Base-by-base conservation (phyloP, 1,284 basidiomycete genomes). In the Pholiota adiposa region DNA sequence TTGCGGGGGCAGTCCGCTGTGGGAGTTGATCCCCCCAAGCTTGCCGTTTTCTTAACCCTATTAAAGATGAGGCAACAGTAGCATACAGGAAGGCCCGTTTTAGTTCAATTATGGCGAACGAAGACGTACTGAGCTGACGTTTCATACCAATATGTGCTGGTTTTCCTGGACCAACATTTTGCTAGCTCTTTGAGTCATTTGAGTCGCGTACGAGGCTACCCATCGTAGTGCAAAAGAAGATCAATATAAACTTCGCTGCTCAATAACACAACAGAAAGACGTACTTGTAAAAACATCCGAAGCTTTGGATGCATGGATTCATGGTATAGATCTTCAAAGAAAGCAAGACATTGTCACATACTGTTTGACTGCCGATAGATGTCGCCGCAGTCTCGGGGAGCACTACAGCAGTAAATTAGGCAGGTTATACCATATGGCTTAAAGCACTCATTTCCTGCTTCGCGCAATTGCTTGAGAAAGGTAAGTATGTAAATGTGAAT, bases 231-330 rank as follows among this genome's bases (percentile, higher is more conserved):
- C n/a, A n/a, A n/a, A n/a, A n/a, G n/a, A n/a, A n/a, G n/a, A n/a
- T n/a, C n/a, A n/a, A n/a, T n/a, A n/a, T n/a, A n/a, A n/a, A n/a
- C n/a, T n/a, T n/a, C n/a, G n/a, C n/a, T n/a, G n/a, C n/a, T n/a
- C 31, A 33, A 6, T 5, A 33, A 12, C 31, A 33, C 31, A 12
- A 5, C 5, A 6, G 12, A 33, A 6, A 12, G 31, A 52, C 85
- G 63, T 59, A 91, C 90, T 93, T 93, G 11, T 92, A 67, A 81
- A 92, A 67, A 88, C 74, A 63, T 90, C 88, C 89, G 55, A 90
- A 89, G 64, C 88, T 90, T 62, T 14, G 56, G 56, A n/a, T 16
- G 5, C 11, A 19, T 34, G 1, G 50, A 36, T 23, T 14, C 2
- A 46, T 33, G 25, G 27, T 49, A n/a, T 36, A 18, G 44, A n/a